These are phyloP conservation scores for Discostella stelligera DNA, from an alignment of 352 stramenopile genomes.

Conservation along the genomic window DNA sequence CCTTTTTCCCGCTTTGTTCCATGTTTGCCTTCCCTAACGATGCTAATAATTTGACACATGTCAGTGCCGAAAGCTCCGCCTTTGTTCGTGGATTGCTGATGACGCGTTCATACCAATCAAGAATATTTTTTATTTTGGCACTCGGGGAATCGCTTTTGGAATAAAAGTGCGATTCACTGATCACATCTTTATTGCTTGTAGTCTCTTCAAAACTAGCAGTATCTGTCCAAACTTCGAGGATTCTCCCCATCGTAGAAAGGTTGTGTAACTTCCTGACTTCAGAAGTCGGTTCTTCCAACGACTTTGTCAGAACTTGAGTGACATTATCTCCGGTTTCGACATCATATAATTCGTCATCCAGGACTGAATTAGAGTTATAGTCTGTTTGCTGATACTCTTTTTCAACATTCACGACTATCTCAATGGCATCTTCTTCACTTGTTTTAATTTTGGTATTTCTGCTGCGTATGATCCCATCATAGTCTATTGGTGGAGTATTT, in stretches of 20 bases:
- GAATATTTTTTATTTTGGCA: slow-evolving; percentile 37
- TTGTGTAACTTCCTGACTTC: slow-evolving; percentile 5
- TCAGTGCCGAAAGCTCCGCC: slow-evolving; percentile 31
- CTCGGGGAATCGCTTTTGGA: slow-evolving; percentile 1
- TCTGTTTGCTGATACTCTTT: slow-evolving; percentile 7
- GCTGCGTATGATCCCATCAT: slow-evolving; percentile 10
- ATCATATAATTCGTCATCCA: neutral
- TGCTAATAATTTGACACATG: slow-evolving; percentile 35
- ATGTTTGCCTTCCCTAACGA: slow-evolving; percentile 37
- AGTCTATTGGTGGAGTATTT: slow-evolving; percentile 20
- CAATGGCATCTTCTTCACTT: neutral
- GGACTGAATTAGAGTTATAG: neutral
- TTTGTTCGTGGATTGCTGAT: slow-evolving; percentile 29
- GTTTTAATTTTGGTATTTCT: neutral
- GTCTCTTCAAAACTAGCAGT: no score
- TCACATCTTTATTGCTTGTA: no score
- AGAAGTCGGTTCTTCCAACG: slow-evolving; percentile 3
- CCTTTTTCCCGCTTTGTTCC: slow-evolving; percentile 1
- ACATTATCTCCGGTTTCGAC: slow-evolving; percentile 3
- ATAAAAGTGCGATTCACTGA: neutral
- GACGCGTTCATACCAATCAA: slow-evolving; percentile 47
- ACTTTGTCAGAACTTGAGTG: slow-evolving; percentile 14
- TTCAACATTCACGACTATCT: neutral
- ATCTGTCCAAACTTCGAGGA: no score
- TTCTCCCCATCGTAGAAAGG: slow-evolving; percentile 24